Conservation (phyloP, 805 yeast species). For the Millerozyma miso region DNA sequence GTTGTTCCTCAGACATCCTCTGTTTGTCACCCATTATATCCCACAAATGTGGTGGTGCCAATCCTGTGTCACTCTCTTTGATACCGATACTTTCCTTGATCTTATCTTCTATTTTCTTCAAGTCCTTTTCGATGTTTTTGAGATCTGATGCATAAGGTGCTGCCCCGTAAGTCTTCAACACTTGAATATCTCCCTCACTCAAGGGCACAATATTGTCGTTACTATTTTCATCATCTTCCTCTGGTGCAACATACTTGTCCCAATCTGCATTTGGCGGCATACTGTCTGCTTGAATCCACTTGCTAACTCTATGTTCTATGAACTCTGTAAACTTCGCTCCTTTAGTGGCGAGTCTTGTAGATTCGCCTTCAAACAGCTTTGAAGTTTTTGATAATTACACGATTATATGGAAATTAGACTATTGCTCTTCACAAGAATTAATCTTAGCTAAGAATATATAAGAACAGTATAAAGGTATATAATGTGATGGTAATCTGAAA, state of each 20-base stretch:
- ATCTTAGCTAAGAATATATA: not conserved
- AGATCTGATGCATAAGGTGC: constrained; percentile 89
- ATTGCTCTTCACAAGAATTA: not conserved
- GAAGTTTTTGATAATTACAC: not conserved
- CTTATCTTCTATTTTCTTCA: constrained; percentile 75
- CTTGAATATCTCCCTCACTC: constrained; percentile 96
- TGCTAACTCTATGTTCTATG: not conserved
- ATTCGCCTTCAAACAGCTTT: not conserved
- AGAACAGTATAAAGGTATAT: not conserved
- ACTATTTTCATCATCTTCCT: constrained; percentile 57
- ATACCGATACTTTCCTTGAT: constrained; percentile 94
- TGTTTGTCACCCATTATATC: constrained; percentile 95
- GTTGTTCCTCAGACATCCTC: constrained; percentile 89
- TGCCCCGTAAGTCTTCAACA: constrained; percentile 92
- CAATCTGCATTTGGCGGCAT: constrained; percentile 99
- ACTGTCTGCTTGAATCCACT: constrained; percentile 1
- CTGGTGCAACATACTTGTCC: constrained; percentile 95
- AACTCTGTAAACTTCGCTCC: not conserved
- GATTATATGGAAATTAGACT: not conserved
- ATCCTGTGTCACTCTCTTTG: constrained; percentile 96
- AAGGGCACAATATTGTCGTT: constrained; percentile 81
- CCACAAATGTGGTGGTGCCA: constrained; percentile 96
- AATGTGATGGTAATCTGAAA: not conserved
- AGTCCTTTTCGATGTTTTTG: constrained; percentile 81
- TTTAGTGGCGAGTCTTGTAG: not conserved